Base-by-base conservation (phyloP, 129 eudicot genomes). In the Pseudognaphalium luteoalbum region DNA sequence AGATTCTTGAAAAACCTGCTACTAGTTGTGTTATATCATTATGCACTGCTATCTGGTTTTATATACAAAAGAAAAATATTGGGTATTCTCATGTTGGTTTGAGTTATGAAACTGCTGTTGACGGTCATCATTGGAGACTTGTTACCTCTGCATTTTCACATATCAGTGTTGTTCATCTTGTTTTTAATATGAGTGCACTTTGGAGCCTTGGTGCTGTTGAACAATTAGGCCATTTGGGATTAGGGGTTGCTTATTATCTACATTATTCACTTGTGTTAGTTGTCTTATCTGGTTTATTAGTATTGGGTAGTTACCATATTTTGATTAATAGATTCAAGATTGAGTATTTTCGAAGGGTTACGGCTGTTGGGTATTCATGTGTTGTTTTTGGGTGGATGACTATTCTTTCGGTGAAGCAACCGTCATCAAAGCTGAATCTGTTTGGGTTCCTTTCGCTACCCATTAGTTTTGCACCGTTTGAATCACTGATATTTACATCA, bases 361-460 rank as follows among this genome's bases (percentile, higher is more conserved):
- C 99, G 2, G 97, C 97, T 69, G 97, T 94, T 71, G 99, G 99
- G 70, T 94, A 94, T 74, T 94, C 99, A 12, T 94, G 99, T 78
- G 99, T 94, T 63, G 99, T 94, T 68, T 94, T 94, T 34, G 97
- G 99, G 12, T 94, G 96, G 99, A 94, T 94, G 99, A 94, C 99
- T n/a, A 91, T 94, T 71, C 81, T 94, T 47, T 83, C 99, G 0
- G 92, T 92, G 35, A 94, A 87, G 86, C 96, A 91, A 67, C 99
- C 99, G 4, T 88, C 97, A 4, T 88, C 93, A 0, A 91, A 86
- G 74, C 78, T 94, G 86, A 86, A 91, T 70, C 93, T 94, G 58
- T 94, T 94, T 44, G 97, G 98, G 75, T 74, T 94, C 56, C 91
- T 94, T 54, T 94, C 97, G 5, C 87, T 94, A 68, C 98, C 97